A percentile compares a stretch with the other conserved stretches of the same genome.
Evolutionary conservation across 2,329 filamentous ascomycete species (phyloP).

Genomic region (Dactylonectria estremocensis): DNA sequence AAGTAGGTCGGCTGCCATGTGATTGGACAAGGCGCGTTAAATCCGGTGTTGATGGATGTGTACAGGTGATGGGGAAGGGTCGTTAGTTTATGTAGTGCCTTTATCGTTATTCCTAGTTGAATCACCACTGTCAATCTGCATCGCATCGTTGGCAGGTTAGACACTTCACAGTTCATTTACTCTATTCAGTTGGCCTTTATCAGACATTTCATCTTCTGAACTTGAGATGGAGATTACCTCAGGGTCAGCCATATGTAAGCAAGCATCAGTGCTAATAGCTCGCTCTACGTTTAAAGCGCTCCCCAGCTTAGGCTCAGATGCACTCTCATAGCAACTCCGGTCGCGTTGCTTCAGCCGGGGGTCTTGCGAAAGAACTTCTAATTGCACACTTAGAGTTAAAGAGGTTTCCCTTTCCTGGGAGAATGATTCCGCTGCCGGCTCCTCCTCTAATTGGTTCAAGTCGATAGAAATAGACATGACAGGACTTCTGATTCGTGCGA

Average conservation of each 20-base stretch:
- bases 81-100: neutral
- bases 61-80: neutral
- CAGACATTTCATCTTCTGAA: constrained; percentile 12
- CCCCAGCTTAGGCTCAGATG: neutral
- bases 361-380: constrained; percentile 7
- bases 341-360: neutral
- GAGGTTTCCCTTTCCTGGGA: neutral
- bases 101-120: constrained; percentile 1
- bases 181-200: constrained; percentile 3
- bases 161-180: neutral
- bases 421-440: neutral
- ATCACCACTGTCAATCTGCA: constrained; percentile 19
- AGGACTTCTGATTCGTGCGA: constrained; percentile 2
- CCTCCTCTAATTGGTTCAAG: constrained; percentile 3
- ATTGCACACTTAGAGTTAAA: neutral
- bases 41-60: constrained; percentile 6
- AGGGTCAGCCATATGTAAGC: neutral
- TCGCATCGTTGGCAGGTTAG: neutral
- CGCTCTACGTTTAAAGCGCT: constrained; percentile 3
- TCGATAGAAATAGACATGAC: neutral
- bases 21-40: constrained; percentile 13
- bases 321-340: constrained; percentile 7
- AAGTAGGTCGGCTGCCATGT: constrained; percentile 24
- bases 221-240: constrained; percentile 3
- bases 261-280: neutral